Conservation (phyloP, 2,329 filamentous ascomycete genomes). For the Cyphellophora attinorum region DNA sequence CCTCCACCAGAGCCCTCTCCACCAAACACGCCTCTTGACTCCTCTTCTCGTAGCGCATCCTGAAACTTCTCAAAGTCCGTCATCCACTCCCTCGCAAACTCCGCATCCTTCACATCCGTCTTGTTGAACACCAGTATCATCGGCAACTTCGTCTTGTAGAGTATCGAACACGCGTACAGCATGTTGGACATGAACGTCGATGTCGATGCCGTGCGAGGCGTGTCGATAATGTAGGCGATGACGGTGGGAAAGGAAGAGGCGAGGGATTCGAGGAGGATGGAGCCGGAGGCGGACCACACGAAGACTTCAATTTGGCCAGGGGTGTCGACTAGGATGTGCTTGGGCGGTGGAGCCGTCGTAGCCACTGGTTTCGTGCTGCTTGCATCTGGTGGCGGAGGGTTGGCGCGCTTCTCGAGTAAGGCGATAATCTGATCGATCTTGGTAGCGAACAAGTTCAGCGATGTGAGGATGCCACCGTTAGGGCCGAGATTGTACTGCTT, state of each 20-base stretch:
- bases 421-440: constrained; percentile 93
- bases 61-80: constrained; percentile 97
- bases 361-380: too few species aligned
- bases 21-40: constrained; percentile 67
- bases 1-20: constrained; percentile 62
- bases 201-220: constrained; percentile 82
- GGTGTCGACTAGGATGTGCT: constrained; percentile 86
- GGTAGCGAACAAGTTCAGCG: constrained; percentile 90
- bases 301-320: constrained; percentile 98
- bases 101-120: constrained; percentile 85
- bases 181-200: constrained; percentile 99
- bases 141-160: constrained; percentile 96
- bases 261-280: constrained; percentile 84
- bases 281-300: constrained; percentile 93
- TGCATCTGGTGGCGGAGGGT: constrained; percentile 52
- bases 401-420: constrained; percentile 79
- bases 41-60: constrained; percentile 68
- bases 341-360: constrained; percentile 55
- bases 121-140: constrained; percentile 99
- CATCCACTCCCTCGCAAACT: constrained; percentile 98
- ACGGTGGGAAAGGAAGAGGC: constrained; percentile 94
- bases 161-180: constrained; percentile 96
- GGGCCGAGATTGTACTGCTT: constrained; percentile 96
- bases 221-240: constrained; percentile 95
- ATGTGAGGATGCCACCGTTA: constrained; percentile 93